A percentile compares a stretch with the other conserved stretches of the same genome.
phyloP scores from a whole-genome alignment of 768 basidiomycete genomes.

The Auricularia heimuer region DNA sequence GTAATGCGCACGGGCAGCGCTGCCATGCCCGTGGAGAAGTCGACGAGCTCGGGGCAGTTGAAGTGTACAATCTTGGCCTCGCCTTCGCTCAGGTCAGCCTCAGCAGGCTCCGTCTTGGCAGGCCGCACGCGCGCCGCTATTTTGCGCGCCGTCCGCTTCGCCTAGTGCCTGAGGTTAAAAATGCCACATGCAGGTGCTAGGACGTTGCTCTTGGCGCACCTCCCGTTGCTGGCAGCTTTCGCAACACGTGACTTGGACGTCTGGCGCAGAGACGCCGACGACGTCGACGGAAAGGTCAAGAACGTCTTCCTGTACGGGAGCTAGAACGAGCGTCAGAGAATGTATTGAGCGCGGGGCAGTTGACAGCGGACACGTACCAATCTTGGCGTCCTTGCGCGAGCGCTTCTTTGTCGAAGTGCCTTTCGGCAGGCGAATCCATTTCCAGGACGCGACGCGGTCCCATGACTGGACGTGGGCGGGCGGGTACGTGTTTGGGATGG shows the following conservation, averaged over 20 bases:
- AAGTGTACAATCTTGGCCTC: constrained; percentile 59
- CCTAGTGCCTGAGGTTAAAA: constrained; percentile 30
- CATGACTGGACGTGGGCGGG: constrained; percentile 26
- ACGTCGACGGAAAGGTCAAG: constrained; percentile 65
- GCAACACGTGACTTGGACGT: constrained; percentile 69
- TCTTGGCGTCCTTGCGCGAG: constrained; percentile 75
- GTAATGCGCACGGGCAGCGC: constrained; percentile 91
- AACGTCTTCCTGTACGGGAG: constrained; percentile 43
- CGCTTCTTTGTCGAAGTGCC: constrained; percentile 79
- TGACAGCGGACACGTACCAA: constrained; percentile 37
- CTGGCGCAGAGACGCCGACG: constrained; percentile 71
- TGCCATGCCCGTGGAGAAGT: constrained; percentile 79
- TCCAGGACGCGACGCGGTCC: constrained; percentile 82
- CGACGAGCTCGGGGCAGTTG: constrained; percentile 84
- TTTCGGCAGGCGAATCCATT: constrained; percentile 70
- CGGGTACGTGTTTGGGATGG: constrained; percentile 7
- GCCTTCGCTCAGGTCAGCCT: constrained; percentile 60
- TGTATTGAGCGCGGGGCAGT: constrained; percentile 5
- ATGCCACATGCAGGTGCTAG: background rate
- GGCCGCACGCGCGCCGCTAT: constrained; percentile 77
- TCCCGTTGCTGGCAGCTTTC: constrained; percentile 84
- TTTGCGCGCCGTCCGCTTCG: constrained; percentile 84
- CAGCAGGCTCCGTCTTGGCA: constrained; percentile 40
- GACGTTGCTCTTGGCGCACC: constrained; percentile 26
- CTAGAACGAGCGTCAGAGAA: constrained; percentile 40